phyloP scores from a whole-genome alignment of 108 stramenopile genomes.

The Cyclotella kingstonii region DNA sequence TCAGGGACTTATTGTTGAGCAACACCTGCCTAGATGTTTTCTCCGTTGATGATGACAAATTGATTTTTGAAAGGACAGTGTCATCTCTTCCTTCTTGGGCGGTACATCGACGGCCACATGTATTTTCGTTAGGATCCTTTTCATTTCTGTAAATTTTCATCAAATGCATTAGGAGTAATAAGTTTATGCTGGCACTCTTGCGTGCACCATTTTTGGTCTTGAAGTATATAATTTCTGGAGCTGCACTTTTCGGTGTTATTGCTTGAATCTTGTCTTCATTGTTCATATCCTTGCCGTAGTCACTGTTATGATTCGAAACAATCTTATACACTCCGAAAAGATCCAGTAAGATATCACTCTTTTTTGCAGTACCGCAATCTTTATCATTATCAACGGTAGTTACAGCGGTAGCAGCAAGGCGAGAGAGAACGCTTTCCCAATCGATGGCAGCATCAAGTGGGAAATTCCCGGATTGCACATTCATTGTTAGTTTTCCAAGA shows the following conservation, averaged over 20 bases:
- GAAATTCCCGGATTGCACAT: too few relatives aligned
- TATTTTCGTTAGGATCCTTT: neutral
- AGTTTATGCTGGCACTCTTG: slow-evolving; percentile 28
- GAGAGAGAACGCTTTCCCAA: too few relatives aligned
- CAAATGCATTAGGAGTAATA: slow-evolving; percentile 13
- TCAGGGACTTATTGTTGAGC: too few relatives aligned
- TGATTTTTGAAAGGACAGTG: neutral
- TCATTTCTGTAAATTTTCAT: neutral
- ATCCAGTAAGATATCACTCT: slow-evolving; percentile 2
- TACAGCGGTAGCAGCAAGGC: too few relatives aligned
- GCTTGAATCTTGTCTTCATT: neutral
- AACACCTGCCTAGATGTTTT: too few relatives aligned
- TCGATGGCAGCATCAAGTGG: too few relatives aligned
- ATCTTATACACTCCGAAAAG: slow-evolving; percentile 8
- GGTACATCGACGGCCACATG: neutral
- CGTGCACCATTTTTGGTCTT: slow-evolving; percentile 25
- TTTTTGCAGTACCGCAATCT: neutral
- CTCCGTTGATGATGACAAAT: neutral
- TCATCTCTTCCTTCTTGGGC: neutral
- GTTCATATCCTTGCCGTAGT: slow-evolving; percentile 1
- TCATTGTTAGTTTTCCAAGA: too few relatives aligned
- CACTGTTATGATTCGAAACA: too few relatives aligned
- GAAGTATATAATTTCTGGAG: slow-evolving; percentile 11
- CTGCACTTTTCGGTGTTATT: neutral
- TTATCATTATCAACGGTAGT: slow-evolving; percentile 6